These are phyloP conservation scores for Mycena filopes DNA, from an alignment of 768 basidiomycete genomes.

Conservation along the genomic window DNA sequence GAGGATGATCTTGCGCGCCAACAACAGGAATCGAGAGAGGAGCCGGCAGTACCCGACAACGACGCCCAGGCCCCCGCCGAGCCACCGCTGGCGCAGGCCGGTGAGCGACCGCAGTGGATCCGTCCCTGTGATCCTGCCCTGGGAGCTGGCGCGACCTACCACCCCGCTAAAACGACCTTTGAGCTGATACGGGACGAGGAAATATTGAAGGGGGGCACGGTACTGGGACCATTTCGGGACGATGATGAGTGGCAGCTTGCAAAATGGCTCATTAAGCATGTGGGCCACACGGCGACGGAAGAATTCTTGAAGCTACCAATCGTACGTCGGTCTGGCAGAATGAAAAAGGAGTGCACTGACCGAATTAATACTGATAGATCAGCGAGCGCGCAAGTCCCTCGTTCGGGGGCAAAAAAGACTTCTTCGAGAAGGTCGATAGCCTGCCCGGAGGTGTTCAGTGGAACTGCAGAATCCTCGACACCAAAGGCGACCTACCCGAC, in stretches of 20 bases:
- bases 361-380: no score
- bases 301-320: constrained; percentile 29
- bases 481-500: no score
- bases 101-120: not conserved
- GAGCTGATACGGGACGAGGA: constrained; percentile 13
- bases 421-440: no score
- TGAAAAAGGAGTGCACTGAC: no score
- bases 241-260: constrained; percentile 42
- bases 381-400: no score
- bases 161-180: not conserved
- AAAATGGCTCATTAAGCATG: constrained; percentile 38
- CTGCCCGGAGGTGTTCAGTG: no score
- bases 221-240: constrained; percentile 36
- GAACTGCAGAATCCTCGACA: no score
- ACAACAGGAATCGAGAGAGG: no score
- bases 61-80: constrained; percentile 2
- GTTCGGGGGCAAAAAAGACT: no score
- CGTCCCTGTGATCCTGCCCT: no score
- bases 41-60: not conserved
- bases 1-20: not conserved
- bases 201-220: constrained; percentile 8
- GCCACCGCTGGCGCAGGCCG: not conserved
- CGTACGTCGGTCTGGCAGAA: not conserved
- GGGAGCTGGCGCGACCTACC: constrained; percentile 4
- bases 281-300: constrained; percentile 34